A percentile compares a stretch with the other conserved stretches of the same genome.
Evolutionary conservation across 2,329 filamentous ascomycete genomes (phyloP).

Genomic region (Paecilomyces dactylethromorphus): DNA sequence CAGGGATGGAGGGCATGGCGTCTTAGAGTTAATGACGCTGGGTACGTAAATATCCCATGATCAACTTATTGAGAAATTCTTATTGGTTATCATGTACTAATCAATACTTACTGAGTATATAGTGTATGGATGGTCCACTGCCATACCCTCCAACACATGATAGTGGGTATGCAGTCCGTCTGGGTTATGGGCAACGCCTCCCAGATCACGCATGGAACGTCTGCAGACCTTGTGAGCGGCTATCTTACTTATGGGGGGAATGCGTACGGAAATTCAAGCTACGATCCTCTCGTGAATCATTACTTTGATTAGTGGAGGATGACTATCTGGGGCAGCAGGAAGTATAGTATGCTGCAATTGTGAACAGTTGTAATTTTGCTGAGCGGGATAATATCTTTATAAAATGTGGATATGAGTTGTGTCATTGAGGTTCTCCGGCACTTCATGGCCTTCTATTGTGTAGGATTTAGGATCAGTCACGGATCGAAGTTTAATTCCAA

Average conservation of each 20-base stretch:
- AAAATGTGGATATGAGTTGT: no score
- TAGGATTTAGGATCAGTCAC: no score
- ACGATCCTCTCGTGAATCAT: constrained; percentile 10
- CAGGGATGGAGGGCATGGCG: constrained; percentile 56
- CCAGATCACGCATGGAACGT: constrained; percentile 27
- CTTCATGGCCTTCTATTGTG: no score
- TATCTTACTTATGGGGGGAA: constrained; percentile 41
- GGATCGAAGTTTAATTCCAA: no score
- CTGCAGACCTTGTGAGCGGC: constrained; percentile 28
- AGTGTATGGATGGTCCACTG: constrained; percentile 46
- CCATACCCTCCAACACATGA: constrained; percentile 44
- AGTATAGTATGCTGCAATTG: no score
- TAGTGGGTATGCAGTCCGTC: constrained; percentile 43
- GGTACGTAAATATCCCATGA: constrained; percentile 13
- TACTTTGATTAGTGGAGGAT: constrained; percentile 1
- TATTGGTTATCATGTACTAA: background rate
- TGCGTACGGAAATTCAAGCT: constrained; percentile 32
- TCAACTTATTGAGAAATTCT: background rate
- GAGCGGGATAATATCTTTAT: no score
- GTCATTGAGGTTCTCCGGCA: no score
- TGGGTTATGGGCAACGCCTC: constrained; percentile 41
- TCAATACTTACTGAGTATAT: background rate
- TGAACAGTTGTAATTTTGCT: no score
- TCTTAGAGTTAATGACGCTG: constrained; percentile 45
- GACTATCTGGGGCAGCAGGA: background rate